Base-by-base conservation (phyloP, 2,329 filamentous ascomycete species). In the Calonectria crousiana region DNA sequence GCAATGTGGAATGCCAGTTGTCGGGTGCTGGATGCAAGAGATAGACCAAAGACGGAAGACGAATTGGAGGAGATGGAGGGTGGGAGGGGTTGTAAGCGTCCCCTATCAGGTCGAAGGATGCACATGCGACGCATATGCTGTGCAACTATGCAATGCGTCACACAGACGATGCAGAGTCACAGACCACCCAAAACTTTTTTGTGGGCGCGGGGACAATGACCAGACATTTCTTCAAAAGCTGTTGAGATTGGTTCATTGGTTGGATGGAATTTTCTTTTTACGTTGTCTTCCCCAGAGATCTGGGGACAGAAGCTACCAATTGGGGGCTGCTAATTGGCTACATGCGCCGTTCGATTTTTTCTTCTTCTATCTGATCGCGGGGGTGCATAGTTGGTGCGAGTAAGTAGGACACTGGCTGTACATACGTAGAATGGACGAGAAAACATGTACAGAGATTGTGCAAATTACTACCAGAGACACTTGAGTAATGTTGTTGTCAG, bases 191-290 rank as follows among this genome's bases (percentile, higher is more conserved):
- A 72, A 52, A 52, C 3, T 13, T 16, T 60, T 62, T 53, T 62
- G 69, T 72, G 69, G 69, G 52, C 64, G 32, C 41, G 62, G 52
- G 68, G 68, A 62, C 34, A 36, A 18, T 14, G 53, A 36, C n/a
- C 26, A 64, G 64, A 64, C 52, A 64, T 64, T 64, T 52, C 64
- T 16, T 30, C 49, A 13, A 41, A 72, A 53, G 64, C 64, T 68
- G 53, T 72, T 72, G 53, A 26, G 65, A 69, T 51, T 69, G 28
- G 56, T 38, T 53, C 36, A 72, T 72, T 56, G 56, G 71, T 38
- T 49, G 28, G 49, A 44, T 58, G 47, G 53, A 51, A 36, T 36
- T 67, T 67, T 62, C 32, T 34, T 34, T 34, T 34, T 32, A 8
- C 8, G 20, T 8, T 53, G 9, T 28, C 56, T 51, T 71, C 51